Base-by-base conservation (phyloP, 371 early-diverging fungal species). In the Mortierella sp. region DNA sequence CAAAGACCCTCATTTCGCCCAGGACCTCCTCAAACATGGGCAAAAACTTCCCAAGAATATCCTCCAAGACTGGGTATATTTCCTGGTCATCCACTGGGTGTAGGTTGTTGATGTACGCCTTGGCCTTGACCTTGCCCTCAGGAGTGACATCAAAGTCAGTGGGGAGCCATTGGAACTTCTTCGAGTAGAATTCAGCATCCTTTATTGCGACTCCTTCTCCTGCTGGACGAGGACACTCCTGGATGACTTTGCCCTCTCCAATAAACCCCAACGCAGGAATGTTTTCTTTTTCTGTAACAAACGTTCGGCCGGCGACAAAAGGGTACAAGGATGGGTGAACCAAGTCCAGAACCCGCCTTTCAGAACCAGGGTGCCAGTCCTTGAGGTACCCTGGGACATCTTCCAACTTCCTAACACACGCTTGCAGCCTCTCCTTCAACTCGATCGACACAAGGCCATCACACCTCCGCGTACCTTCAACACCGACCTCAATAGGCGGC, bases 101-200 rank as follows among this genome's bases (percentile, higher is more conserved):
- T n/a, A 93, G 71, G 79, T 92, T 94, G 88, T 92, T 93, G 87
- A 93, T 92, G 79, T 92, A 93, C 11, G 92, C 90, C 9, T 76
- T 70, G 26, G 89, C 81, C 8, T 79, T 71, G n/a, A 80, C 73
- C 14, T 80, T 24, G 44, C 92, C 90, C 11, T 84, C 81, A 0
- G 70, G 55, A n/a, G 52, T 72, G 14, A 93, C 84, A 0, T 81
- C 70, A 55, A 94, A 88, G 54, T 93, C 93, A 21, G 90, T 75
- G 0, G 93, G 93, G 42, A 93, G 83, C 93, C 14, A 48, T 48
- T 48, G 48, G 45, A 45, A 4, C 10, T 45, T 45, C 45, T n/a
- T n/a, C n/a, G n/a, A n/a, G n/a, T n/a, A n/a, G 16, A 24, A 6
- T 19, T 4, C n/a, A 2, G 55, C n/a, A 8, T 26, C 55, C 92